Percentiles rank a stretch among this genome's conserved stretches.
phyloP scores from a whole-genome alignment of 768 basidiomycete genomes.

The Harrya chromipes region DNA sequence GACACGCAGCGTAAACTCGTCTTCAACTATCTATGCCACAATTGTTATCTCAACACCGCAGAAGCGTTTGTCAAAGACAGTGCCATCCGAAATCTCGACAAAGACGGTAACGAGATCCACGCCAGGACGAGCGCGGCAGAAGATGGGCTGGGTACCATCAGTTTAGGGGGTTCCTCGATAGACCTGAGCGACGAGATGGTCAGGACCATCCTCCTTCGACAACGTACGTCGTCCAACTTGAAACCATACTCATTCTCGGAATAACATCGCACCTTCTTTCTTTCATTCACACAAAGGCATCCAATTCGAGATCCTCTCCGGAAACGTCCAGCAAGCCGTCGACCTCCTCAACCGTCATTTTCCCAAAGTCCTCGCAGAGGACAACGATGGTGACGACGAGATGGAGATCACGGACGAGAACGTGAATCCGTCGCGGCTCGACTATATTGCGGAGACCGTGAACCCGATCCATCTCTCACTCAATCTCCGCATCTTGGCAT shows the following conservation, averaged over 20 bases:
- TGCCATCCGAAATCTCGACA: slow-evolving; percentile 57
- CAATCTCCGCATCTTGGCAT: slow-evolving; percentile 84
- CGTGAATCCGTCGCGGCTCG: slow-evolving; percentile 33
- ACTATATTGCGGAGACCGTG: slow-evolving; percentile 59
- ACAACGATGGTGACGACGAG: slow-evolving; percentile 6
- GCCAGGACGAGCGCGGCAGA: slow-evolving; percentile 18
- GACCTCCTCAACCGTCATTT: slow-evolving; percentile 67
- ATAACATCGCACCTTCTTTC: not conserved
- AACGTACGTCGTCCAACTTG: slow-evolving; percentile 40
- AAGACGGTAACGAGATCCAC: slow-evolving; percentile 64
- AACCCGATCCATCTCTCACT: slow-evolving; percentile 74
- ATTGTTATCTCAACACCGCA: slow-evolving; percentile 70
- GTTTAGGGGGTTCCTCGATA: slow-evolving; percentile 16
- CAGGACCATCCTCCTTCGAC: slow-evolving; percentile 47
- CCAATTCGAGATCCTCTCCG: slow-evolving; percentile 63
- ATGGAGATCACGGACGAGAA: slow-evolving; percentile 22
- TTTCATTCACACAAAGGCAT: slow-evolving; percentile 50
- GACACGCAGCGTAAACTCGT: slow-evolving; percentile 58
- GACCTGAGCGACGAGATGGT: slow-evolving; percentile 40
- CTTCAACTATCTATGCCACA: slow-evolving; percentile 73
- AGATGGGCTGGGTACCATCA: not conserved
- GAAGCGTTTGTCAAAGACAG: slow-evolving; percentile 64
- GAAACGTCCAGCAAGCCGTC: slow-evolving; percentile 71
- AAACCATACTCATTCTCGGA: not conserved
- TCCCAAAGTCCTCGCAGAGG: slow-evolving; percentile 58